Conservation (phyloP, 1,284 basidiomycete genomes). For the Golubevia pallescens region DNA sequence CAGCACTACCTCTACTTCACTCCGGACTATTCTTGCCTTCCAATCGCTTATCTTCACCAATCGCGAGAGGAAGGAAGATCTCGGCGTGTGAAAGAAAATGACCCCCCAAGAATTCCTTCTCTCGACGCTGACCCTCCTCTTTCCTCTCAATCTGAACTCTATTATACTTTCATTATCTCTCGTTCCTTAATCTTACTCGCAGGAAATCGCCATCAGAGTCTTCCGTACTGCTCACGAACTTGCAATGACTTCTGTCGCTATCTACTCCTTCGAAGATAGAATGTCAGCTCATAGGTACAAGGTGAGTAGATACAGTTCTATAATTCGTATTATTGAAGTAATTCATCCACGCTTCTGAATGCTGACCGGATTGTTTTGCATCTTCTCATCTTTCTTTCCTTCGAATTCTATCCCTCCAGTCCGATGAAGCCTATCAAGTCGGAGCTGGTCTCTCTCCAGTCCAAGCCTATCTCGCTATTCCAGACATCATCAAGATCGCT, state of each 20-base stretch:
- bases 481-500: slow-evolving; percentile 80
- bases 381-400: neutral
- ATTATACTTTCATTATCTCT: neutral
- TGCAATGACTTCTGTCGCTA: slow-evolving; percentile 98
- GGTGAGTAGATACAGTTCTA: slow-evolving; percentile 61
- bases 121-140: neutral
- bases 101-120: too few species aligned
- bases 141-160: neutral
- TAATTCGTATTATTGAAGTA: too few species aligned
- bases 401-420: slow-evolving; percentile 67
- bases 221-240: slow-evolving; percentile 98
- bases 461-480: slow-evolving; percentile 93
- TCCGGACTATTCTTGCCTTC: too few species aligned
- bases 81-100: too few species aligned
- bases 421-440: slow-evolving; percentile 98
- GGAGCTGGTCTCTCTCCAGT: slow-evolving; percentile 95
- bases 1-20: too few species aligned
- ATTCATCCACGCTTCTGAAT: too few species aligned
- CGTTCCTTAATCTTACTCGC: slow-evolving; percentile 4
- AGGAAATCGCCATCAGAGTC: slow-evolving; percentile 99
- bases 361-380: neutral
- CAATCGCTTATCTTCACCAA: too few species aligned
- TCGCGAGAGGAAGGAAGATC: too few species aligned
- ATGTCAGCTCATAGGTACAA: slow-evolving; percentile 97
- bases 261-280: slow-evolving; percentile 96